Evolutionary conservation across 768 basidiomycete genomes (phyloP).

Genomic region (Boletus fagicola): DNA sequence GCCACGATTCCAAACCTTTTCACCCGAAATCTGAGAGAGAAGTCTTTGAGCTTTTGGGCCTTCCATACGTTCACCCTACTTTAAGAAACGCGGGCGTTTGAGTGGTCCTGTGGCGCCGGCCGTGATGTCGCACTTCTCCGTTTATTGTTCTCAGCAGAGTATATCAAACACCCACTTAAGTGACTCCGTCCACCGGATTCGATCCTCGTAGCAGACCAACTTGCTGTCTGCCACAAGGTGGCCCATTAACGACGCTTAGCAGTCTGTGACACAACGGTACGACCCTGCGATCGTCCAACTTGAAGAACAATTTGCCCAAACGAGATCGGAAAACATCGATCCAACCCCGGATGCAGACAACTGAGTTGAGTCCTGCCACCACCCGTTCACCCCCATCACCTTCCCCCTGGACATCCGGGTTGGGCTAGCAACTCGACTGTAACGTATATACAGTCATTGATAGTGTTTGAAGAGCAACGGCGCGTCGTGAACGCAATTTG

Average conservation of each 20-base stretch:
- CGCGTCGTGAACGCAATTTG: not conserved
- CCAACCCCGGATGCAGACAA: not conserved
- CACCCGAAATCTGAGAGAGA: conserved; percentile 66
- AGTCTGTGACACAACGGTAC: not conserved
- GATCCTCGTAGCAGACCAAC: not conserved
- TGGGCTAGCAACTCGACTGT: not conserved
- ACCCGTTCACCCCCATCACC: not conserved
- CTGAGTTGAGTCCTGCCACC: not conserved
- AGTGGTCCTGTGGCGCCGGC: conserved; percentile 11
- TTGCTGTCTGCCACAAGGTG: not conserved
- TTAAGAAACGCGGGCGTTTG: conserved; percentile 70
- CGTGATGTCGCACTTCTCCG: not conserved
- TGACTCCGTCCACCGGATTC: not conserved
- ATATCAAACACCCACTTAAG: not conserved
- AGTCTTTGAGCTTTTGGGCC: conserved; percentile 66
- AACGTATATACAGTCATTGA: not conserved
- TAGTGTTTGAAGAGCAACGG: not conserved
- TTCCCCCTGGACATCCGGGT: not conserved
- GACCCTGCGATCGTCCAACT: not conserved
- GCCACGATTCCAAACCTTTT: conserved; percentile 60
- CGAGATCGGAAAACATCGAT: not conserved
- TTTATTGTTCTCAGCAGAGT: not conserved
- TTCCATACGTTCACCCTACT: conserved; percentile 69
- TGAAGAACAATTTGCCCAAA: not conserved
- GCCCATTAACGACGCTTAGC: not conserved